phyloP scores from a whole-genome alignment of 2,329 filamentous ascomycete species.

The Pleurostoma richardsiae region DNA sequence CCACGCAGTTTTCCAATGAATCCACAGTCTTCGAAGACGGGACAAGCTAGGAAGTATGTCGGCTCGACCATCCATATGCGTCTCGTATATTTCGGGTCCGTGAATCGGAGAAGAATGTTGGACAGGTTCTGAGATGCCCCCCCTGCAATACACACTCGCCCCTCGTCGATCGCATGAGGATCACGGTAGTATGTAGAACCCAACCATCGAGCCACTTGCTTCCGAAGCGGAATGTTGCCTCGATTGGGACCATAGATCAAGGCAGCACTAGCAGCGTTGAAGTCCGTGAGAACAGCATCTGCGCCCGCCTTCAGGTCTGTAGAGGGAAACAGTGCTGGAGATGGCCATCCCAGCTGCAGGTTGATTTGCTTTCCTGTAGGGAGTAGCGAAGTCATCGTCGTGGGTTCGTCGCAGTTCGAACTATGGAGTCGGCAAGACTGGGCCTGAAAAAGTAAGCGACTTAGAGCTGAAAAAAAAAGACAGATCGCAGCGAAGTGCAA shows the following conservation, averaged over 20 bases:
- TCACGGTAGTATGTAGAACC: conserved; percentile 44
- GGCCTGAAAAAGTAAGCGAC: too few relatives aligned
- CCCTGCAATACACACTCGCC: conserved; percentile 58
- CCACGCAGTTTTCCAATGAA: conserved; percentile 52
- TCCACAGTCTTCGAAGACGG: conserved; percentile 61
- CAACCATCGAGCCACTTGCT: conserved; percentile 56
- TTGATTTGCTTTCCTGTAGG: conserved; percentile 13
- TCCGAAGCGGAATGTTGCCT: conserved; percentile 48
- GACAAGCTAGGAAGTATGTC: conserved; percentile 60
- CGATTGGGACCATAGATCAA: conserved; percentile 60
- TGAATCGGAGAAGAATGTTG: conserved; percentile 57
- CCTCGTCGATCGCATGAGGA: conserved; percentile 31
- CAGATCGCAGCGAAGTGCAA: too few relatives aligned
- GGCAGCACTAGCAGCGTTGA: conserved; percentile 37
- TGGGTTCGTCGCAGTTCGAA: too few relatives aligned
- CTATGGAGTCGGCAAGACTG: too few relatives aligned
- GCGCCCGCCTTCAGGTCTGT: conserved; percentile 46
- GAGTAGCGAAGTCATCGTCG: not conserved
- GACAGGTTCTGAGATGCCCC: conserved; percentile 64
- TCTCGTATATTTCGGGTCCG: conserved; percentile 58
- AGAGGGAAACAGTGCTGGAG: conserved; percentile 46
- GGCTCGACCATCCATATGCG: conserved; percentile 63
- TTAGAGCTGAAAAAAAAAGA: too few relatives aligned
- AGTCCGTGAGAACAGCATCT: conserved; percentile 39
- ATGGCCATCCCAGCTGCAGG: conserved; percentile 22